Evolutionary conservation across 495 filamentous ascomycete species (phyloP), one percentile per base, ranked within the genome.

Genomic region (Penicillium diatomitis): DNA sequence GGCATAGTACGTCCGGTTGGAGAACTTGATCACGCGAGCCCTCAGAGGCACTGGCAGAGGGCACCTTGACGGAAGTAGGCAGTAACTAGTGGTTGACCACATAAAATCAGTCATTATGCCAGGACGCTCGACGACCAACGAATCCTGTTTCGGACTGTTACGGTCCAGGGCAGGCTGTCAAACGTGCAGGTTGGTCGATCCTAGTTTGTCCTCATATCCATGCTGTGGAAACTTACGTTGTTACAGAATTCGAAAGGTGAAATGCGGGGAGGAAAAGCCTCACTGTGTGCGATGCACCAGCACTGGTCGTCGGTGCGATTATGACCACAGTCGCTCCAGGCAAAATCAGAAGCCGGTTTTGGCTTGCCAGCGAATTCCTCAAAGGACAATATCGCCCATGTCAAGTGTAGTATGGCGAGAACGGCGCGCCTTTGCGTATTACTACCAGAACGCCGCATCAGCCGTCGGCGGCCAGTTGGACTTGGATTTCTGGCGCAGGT

Each of bases 211-310:
- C 32, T 36, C 31, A 1, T 35, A 7, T 27, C 27, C 4, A 30
- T 20, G 32, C 6, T 38, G 11, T 47, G 20, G 20, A 20, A 20
- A 20, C 43, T 49, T 41, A 65, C 3, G 5, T 1, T 30, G 5
- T 45, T 5, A 8, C 44, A 69, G 68, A 64, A 65, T 67, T 31
- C 70, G 79, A 47, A 71, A 67, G 45, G 69, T 82, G 32, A 82
- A 81, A 52, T 82, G 78, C 48, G 78, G 77, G 39, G 76, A 82
- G 51, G 63, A 66, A 45, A 78, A 74, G 56, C 79, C 78, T 0
- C 38, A 49, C 6, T 75, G 72, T 55, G 8, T 63, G 2, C 65
- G 68, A 47, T 78, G 74, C 53, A 72, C 60, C 27, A 71, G 60
- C 31, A 75, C 74, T n/a, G 74, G 74, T 38, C 70, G 73, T 30